Base-by-base conservation (phyloP, 352 stramenopile species). In the Pythium periplocum region DNA sequence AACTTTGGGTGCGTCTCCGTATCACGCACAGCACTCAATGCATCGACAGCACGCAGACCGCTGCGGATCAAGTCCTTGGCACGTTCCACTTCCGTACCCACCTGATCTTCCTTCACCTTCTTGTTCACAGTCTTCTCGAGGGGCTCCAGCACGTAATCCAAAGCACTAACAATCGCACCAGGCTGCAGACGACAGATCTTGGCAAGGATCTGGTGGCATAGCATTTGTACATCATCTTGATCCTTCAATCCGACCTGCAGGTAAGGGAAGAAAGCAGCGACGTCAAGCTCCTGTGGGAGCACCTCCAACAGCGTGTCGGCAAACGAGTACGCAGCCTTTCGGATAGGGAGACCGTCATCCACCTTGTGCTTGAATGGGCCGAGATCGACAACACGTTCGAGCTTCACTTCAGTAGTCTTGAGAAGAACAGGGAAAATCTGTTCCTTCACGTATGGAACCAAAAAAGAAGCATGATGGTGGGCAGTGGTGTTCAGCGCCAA, bases 351-450 rank as follows among this genome's bases (percentile, higher is more conserved):
- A 1, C 82, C 86, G 64, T 96, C 86, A 51, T 96, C 86, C 34
- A 99, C 96, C 56, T 96, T 98, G 67, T 99, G 96, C 65, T 98
- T 99, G 75, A 99, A 99, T 26, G 97, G 97, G 51, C 97, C 97
- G 48, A 99, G 82, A 68, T 99, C 95, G 37, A 99, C 96, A 36
- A 96, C 91, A 34, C 96, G 86, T 63, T 99, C 90, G 53, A 98
- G 67, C 65, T 98, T 98, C 17, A 99, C 81, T 47, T 96, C 76
- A 30, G 95, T 93, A 11, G 82, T 76, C 49, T 87, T 83, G 37
- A 98, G 85, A 2, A 99, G 75, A 9, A 87, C 68, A 17, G 95
- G 95, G 51, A 98, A 83, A 43, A 99, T 92, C 35, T 75, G 68
- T 2, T 95, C 84, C 36, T 89, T 86, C 41, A 93, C 78, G 52